phyloP scores from a whole-genome alignment of 305 asterid species.

The Solanum hybrid region DNA sequence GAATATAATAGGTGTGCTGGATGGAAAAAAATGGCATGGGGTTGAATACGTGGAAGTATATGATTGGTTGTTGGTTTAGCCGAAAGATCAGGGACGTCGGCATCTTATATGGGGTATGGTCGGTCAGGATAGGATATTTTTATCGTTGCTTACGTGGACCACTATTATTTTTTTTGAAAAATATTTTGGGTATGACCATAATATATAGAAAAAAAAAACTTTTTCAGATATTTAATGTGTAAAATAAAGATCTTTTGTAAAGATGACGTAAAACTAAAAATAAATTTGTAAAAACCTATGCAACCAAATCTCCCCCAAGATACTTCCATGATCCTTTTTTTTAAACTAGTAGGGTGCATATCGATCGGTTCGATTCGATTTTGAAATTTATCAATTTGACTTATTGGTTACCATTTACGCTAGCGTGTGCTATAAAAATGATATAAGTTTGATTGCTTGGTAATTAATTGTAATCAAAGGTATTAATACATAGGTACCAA shows the following conservation, averaged over 20 bases:
- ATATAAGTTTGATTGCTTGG: not conserved
- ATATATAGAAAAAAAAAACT: too few relatives aligned
- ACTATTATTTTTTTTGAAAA: not conserved
- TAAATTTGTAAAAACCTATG: too few relatives aligned
- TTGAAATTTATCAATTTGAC: too few relatives aligned
- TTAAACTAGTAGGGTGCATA: too few relatives aligned
- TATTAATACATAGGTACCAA: not conserved
- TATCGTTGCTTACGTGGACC: constrained; percentile 36
- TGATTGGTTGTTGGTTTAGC: not conserved
- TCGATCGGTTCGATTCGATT: too few relatives aligned
- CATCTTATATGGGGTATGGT: not conserved
- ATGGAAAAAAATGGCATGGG: not conserved
- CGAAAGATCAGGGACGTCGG: not conserved
- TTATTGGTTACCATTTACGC: too few relatives aligned
- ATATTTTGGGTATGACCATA: too few relatives aligned
- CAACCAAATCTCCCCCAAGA: too few relatives aligned
- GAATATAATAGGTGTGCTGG: not conserved
- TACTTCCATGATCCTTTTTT: too few relatives aligned
- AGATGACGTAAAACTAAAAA: too few relatives aligned
- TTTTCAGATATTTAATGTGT: too few relatives aligned
- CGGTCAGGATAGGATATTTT: not conserved
- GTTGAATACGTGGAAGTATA: not conserved
- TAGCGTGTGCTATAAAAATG: not conserved
- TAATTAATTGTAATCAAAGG: not conserved
- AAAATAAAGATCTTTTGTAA: too few relatives aligned